These are phyloP conservation scores for Rhododendron ferrugineum DNA, from an alignment of 148 eudicot species.

Conservation along the genomic window DNA sequence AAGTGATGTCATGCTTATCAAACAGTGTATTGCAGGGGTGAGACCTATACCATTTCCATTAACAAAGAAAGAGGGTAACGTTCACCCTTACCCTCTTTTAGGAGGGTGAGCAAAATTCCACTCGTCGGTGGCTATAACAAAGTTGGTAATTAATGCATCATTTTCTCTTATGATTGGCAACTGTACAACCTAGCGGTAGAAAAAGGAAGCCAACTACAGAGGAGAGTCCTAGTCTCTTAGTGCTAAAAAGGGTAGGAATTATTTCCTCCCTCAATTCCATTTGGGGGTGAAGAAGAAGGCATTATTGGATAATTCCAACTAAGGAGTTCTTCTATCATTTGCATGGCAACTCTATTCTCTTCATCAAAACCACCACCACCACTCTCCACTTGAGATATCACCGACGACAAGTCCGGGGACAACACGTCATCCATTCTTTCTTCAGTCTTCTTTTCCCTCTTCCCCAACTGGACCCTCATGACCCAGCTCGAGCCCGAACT, in stretches of 20 bases:
- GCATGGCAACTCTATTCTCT: conserved; percentile 66
- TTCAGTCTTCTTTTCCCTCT: neutral
- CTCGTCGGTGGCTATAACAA: too few relatives aligned
- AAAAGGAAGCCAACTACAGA: neutral
- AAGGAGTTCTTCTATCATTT: conserved; percentile 84
- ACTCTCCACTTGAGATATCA: conserved; percentile 11
- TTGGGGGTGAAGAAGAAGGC: neutral
- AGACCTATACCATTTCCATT: too few relatives aligned
- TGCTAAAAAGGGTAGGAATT: neutral
- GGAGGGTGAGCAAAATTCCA: too few relatives aligned
- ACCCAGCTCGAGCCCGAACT: conserved; percentile 71
- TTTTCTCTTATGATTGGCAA: neutral
- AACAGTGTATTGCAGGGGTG: too few relatives aligned
- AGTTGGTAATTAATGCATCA: neutral
- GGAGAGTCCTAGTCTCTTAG: neutral
- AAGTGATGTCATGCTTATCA: too few relatives aligned
- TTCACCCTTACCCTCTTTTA: too few relatives aligned
- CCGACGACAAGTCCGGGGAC: neutral
- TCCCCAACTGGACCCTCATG: conserved; percentile 63
- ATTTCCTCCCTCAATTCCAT: neutral
- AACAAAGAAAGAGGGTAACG: too few relatives aligned
- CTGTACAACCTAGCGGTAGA: neutral
- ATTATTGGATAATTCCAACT: conserved; percentile 42
- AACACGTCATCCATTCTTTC: neutral
- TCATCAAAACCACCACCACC: conserved; percentile 23